phyloP scores from a whole-genome alignment of 805 yeast genomes.

The Lipomyces starkeyi region DNA sequence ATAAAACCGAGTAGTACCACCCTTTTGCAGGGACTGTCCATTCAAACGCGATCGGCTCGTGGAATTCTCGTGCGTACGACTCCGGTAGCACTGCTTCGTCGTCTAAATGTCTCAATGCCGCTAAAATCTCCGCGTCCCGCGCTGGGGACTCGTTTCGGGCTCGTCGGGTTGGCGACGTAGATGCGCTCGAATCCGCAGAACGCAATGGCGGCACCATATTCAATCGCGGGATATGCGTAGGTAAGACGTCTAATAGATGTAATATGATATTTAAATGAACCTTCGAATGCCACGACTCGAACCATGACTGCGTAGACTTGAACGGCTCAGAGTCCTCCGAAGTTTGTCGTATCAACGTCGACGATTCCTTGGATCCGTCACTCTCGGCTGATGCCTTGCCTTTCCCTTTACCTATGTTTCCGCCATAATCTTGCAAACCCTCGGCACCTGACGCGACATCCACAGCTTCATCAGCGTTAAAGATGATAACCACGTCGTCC shows the following conservation, averaged over 20 bases:
- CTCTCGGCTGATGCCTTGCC: constrained; percentile 22
- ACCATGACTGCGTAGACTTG: constrained; percentile 59
- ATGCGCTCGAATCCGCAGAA: constrained; percentile 8
- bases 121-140: constrained; percentile 22
- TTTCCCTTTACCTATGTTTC: constrained; percentile 23
- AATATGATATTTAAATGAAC: constrained; percentile 18
- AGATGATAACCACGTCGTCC: constrained; percentile 26
- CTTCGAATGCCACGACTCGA: constrained; percentile 35
- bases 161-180: constrained; percentile 16
- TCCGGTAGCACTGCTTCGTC: constrained; percentile 31
- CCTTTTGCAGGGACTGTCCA: constrained; percentile 73
- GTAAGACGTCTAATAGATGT: constrained; percentile 25
- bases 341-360: background rate
- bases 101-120: constrained; percentile 33
- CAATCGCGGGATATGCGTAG: constrained; percentile 27
- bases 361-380: background rate
- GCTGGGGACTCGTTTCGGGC: background rate
- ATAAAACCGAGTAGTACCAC: constrained; percentile 74
- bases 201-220: background rate
- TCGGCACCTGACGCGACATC: background rate
- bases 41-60: constrained; percentile 53
- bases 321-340: constrained; percentile 47
- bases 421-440: background rate
- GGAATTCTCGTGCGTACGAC: constrained; percentile 25
- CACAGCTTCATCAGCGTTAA: constrained; percentile 18